These are phyloP conservation scores for Trametes sanguinea DNA, from an alignment of 768 basidiomycete species.

Conservation along the genomic window DNA sequence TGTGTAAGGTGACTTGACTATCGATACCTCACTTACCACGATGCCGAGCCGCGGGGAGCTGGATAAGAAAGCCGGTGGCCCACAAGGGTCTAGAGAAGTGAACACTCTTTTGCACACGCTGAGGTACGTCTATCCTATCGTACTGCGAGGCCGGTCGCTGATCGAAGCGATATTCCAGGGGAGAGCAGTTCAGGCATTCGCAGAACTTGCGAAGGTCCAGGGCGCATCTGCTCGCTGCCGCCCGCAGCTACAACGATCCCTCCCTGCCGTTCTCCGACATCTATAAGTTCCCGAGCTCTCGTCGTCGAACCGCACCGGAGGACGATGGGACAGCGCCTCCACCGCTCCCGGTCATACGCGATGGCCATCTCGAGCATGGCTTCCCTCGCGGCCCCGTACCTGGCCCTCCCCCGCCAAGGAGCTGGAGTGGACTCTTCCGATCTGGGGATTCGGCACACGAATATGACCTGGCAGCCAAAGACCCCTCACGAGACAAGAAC, in stretches of 20 bases:
- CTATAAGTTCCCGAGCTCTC: slow-evolving; percentile 22
- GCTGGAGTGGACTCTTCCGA: slow-evolving; percentile 47
- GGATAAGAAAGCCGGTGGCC: not conserved
- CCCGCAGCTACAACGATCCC: slow-evolving; percentile 41
- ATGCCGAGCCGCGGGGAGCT: slow-evolving; percentile 5
- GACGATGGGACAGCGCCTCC: slow-evolving; percentile 10
- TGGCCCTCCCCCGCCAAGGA: slow-evolving; percentile 46
- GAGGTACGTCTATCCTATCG: slow-evolving; percentile 38
- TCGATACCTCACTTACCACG: not conserved
- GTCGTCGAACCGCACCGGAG: not conserved
- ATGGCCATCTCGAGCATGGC: slow-evolving; percentile 23
- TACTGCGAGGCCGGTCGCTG: slow-evolving; percentile 1
- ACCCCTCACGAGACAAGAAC: slow-evolving; percentile 18
- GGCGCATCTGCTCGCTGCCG: slow-evolving; percentile 11
- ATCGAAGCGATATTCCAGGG: slow-evolving; percentile 43
- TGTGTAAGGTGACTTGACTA: not conserved
- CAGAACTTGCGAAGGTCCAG: slow-evolving; percentile 50
- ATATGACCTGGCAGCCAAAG: not conserved
- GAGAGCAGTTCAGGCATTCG: slow-evolving; percentile 68
- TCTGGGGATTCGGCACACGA: slow-evolving; percentile 30
- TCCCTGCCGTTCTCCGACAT: slow-evolving; percentile 49
- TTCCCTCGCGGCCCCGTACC: slow-evolving; percentile 29
- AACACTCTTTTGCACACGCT: slow-evolving; percentile 54
- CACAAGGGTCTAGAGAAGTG: slow-evolving; percentile 34
- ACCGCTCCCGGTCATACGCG: slow-evolving; percentile 20